Conservation (phyloP, 2,329 filamentous ascomycete species). For the Knufia fluminis region DNA sequence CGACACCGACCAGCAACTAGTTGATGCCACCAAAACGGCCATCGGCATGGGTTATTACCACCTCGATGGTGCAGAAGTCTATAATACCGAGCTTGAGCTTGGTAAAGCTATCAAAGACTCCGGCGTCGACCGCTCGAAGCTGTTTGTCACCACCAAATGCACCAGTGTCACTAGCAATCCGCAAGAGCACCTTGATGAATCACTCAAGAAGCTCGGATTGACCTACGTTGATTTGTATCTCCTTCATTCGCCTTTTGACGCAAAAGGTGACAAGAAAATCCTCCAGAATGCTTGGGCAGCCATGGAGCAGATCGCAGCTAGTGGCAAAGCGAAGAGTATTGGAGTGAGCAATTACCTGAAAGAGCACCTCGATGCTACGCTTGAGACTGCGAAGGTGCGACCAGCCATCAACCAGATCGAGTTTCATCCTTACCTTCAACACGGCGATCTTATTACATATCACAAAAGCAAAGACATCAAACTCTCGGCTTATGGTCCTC, state of each 20-base stretch:
- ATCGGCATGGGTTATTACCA: slow-evolving; percentile 53
- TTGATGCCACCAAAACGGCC: slow-evolving; percentile 49
- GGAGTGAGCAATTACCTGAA: slow-evolving; percentile 54
- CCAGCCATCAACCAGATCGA: slow-evolving; percentile 38
- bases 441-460: slow-evolving; percentile 32
- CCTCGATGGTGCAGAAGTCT: slow-evolving; percentile 54
- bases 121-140: slow-evolving; percentile 36
- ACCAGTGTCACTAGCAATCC: slow-evolving; percentile 46
- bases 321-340: slow-evolving; percentile 51
- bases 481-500: slow-evolving; percentile 33
- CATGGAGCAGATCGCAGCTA: slow-evolving; percentile 50
- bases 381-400: slow-evolving; percentile 34
- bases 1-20: slow-evolving; percentile 43
- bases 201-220: slow-evolving; percentile 50
- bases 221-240: slow-evolving; percentile 57
- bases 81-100: slow-evolving; percentile 41
- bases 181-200: slow-evolving; percentile 44
- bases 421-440: slow-evolving; percentile 41
- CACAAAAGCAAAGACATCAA: slow-evolving; percentile 35
- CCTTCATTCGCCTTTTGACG: slow-evolving; percentile 54
- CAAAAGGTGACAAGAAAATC: slow-evolving; percentile 40
- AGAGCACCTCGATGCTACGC: slow-evolving; percentile 45
- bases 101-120: slow-evolving; percentile 41
- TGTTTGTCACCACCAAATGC: slow-evolving; percentile 51
- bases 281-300: slow-evolving; percentile 50